Conservation (phyloP, 345 rosid species). For the Aegle marmelos region DNA sequence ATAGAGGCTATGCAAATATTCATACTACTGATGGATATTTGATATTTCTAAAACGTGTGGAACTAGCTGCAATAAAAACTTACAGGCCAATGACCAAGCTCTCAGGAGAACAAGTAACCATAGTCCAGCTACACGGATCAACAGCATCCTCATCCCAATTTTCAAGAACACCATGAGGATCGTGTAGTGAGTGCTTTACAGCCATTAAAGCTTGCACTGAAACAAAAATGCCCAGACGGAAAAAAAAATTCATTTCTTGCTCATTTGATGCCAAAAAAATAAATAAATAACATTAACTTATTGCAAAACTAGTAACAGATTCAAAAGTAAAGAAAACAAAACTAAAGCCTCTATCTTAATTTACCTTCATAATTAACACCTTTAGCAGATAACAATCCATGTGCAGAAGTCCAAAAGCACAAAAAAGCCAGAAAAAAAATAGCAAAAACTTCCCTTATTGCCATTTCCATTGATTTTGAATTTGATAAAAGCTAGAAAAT, state of each 20-base stretch:
- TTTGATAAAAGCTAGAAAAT: constrained; percentile 25
- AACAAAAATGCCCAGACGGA: constrained; percentile 11
- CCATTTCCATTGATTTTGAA: constrained; percentile 33
- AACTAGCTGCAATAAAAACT: constrained; percentile 22
- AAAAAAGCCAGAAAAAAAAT: constrained; percentile 34
- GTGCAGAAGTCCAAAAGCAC: constrained; percentile 42
- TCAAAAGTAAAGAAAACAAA: neutral
- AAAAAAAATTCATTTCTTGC: constrained; percentile 1
- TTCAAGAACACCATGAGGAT: constrained; percentile 90
- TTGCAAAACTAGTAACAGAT: constrained; percentile 7
- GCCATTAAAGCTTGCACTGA: constrained; percentile 88
- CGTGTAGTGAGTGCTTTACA: constrained; percentile 65
- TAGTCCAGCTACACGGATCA: constrained; percentile 98
- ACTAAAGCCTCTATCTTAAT: neutral
- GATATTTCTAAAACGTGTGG: neutral
- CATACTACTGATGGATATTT: neutral
- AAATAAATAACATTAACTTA: neutral
- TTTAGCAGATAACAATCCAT: constrained; percentile 73
- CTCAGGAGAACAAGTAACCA: constrained; percentile 83
- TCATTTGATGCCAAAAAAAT: neutral
- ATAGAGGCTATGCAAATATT: neutral
- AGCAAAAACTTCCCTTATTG: constrained; percentile 20
- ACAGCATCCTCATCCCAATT: constrained; percentile 92
- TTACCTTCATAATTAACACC: constrained; percentile 93
- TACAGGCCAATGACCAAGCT: constrained; percentile 81